These are phyloP conservation scores for Apiospora phragmitis DNA, from an alignment of 2,329 filamentous ascomycete species.

Conservation along the genomic window DNA sequence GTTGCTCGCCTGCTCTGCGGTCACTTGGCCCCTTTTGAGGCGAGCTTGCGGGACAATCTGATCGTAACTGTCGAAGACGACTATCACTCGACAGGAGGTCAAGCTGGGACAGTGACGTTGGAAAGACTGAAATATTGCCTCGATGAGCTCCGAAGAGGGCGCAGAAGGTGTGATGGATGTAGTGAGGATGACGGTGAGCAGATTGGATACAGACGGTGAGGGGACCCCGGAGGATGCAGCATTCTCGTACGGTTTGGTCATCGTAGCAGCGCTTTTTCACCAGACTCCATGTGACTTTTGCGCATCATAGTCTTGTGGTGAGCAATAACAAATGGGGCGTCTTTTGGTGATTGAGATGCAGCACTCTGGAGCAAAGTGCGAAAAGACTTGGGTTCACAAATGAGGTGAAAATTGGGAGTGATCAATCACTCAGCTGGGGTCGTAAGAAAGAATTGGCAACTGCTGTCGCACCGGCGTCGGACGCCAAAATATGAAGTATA, in stretches of 20 bases:
- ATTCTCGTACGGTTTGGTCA: neutral
- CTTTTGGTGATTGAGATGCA: neutral
- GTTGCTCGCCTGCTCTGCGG: slow-evolving; percentile 41
- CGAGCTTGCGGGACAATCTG: slow-evolving; percentile 43
- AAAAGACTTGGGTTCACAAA: neutral
- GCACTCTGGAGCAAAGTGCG: neutral
- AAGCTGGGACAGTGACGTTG: slow-evolving; percentile 41
- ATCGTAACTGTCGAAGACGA: slow-evolving; percentile 55
- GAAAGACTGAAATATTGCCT: slow-evolving; percentile 47
- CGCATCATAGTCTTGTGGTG: neutral
- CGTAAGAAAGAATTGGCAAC: neutral
- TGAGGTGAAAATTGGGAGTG: neutral
- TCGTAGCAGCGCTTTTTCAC: neutral
- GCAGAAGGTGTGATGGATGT: slow-evolving; percentile 57
- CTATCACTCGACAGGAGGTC: slow-evolving; percentile 44
- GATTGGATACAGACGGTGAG: neutral
- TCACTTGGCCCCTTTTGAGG: slow-evolving; percentile 56
- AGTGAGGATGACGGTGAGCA: slow-evolving; percentile 50
- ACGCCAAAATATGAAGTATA: neutral
- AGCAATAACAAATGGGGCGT: neutral
- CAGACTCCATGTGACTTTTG: neutral
- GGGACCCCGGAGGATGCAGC: neutral
- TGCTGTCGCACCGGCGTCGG: neutral
- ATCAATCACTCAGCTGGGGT: neutral
- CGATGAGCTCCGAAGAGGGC: slow-evolving; percentile 52